Percentiles rank a stretch among this genome's conserved stretches.
Conservation (phyloP, 2,329 filamentous ascomycete species). For the Aspergillus spinulosporus region DNA sequence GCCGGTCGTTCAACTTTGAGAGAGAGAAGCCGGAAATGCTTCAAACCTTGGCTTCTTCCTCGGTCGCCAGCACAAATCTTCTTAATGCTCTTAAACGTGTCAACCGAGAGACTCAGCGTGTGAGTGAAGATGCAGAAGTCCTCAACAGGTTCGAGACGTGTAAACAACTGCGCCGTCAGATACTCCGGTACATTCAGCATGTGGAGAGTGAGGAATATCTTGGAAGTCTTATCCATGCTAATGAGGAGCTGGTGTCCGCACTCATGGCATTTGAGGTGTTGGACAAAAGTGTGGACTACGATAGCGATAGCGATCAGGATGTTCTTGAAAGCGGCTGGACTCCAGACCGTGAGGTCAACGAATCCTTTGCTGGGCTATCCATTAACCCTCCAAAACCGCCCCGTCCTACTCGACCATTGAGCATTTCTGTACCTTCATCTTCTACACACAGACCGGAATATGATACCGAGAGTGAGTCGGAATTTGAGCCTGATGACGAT, state of each 20-base stretch:
- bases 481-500: conserved; percentile 61
- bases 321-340: conserved; percentile 33
- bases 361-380: conserved; percentile 37
- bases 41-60: conserved; percentile 81
- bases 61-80: conserved; percentile 87
- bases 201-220: conserved; percentile 91
- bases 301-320: conserved; percentile 66
- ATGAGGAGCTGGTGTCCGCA: conserved; percentile 91
- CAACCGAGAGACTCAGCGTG: conserved; percentile 83
- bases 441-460: conserved; percentile 34
- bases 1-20: conserved; percentile 74
- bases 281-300: conserved; percentile 64
- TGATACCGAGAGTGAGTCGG: conserved; percentile 58
- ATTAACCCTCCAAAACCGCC: conserved; percentile 41
- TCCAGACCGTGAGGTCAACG: conserved; percentile 27
- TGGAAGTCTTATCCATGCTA: conserved; percentile 85
- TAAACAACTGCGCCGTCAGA: conserved; percentile 79
- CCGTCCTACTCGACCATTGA: conserved; percentile 61
- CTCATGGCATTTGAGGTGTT: conserved; percentile 94
- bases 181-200: conserved; percentile 88
- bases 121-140: conserved; percentile 78
- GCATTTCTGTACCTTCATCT: conserved; percentile 43
- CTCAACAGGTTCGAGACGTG: conserved; percentile 79
- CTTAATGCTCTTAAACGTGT: conserved; percentile 84
- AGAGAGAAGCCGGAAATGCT: conserved; percentile 86